Evolutionary conservation across 2,329 filamentous ascomycete genomes (phyloP), one percentile per base, ranked within the genome.

Genomic region (Aspergillus fijiensis): DNA sequence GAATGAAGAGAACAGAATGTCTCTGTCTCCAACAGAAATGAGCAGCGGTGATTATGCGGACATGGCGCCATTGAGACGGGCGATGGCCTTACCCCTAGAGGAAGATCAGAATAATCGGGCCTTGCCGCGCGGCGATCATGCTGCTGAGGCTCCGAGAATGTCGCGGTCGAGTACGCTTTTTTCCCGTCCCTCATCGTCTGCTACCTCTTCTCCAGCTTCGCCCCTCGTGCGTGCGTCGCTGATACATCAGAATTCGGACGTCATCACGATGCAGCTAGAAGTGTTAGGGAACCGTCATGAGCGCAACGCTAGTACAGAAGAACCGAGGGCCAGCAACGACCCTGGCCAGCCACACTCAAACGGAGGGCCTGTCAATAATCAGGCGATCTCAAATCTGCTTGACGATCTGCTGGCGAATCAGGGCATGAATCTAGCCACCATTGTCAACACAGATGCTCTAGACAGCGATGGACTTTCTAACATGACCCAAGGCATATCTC

Each of bases 181-280:
- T 47, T 79, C 77, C 45, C 75, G 65, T 9, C 70, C 73, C 47
- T 75, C 75, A 21, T 78, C 76, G 45, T 73, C 76, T 7, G 72
- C 71, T 48, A 74, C 75, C n/a, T 78, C 76, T 10, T 75, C 76
- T 16, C 75, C 74, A 29, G 71, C 71, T 6, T 79, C 77, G 4
- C 77, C 77, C 51, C 76, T 71, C 5, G 75, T 79, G 21, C 69
- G 77, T 51, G 77, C 77, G 29, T 79, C 77, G 1, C 65, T 79
- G 25, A 74, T 79, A 19, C 76, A 78, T 60, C 76, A 77, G 50
- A 76, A 76, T 56, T 74, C 77, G 1, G 76, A 78, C 59, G 69
- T 77, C 2, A 77, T 79, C 51, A 79, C 77, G 4, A 79, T 79
- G 77, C 76, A 79, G 53, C 62, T 79, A 45, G 76, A 79, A 54